Evolutionary conservation across 345 rosid genomes (phyloP).

Genomic region (Boechera retrofracta): DNA sequence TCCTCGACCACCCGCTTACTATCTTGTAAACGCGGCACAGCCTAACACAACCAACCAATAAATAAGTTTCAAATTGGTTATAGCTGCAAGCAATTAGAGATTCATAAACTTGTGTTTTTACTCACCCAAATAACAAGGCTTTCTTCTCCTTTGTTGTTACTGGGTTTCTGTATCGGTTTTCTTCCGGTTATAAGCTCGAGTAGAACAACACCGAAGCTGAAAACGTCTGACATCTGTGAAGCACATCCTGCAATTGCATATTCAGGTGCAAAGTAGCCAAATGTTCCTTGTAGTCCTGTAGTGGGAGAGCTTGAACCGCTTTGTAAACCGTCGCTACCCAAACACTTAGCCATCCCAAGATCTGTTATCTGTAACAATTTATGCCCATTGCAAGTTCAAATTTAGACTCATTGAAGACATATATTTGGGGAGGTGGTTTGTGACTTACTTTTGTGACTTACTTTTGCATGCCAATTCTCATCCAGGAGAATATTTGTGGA

Average conservation of each 20-base stretch:
- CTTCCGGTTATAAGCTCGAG: constrained; percentile 94
- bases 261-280: constrained; percentile 99
- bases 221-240: constrained; percentile 93
- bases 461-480: constrained; percentile 87
- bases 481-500: constrained; percentile 93
- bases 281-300: constrained; percentile 86
- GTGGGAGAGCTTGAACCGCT: constrained; percentile 93
- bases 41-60: constrained; percentile 49
- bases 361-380: constrained; percentile 78
- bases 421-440: background rate
- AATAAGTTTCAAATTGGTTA: constrained; percentile 2
- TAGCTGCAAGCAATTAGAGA: background rate
- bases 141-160: constrained; percentile 74
- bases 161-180: constrained; percentile 73
- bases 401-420: background rate
- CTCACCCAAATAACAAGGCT: constrained; percentile 96
- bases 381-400: background rate
- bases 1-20: constrained; percentile 66
- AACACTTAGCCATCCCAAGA: constrained; percentile 95
- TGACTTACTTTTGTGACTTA: constrained; percentile 77
- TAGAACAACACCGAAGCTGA: constrained; percentile 96
- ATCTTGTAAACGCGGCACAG: constrained; percentile 81
- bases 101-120: constrained; percentile 10
- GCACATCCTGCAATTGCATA: constrained; percentile 94
- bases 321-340: constrained; percentile 77